These are phyloP conservation scores for Imleria badia DNA, from an alignment of 768 basidiomycete species.

Conservation along the genomic window DNA sequence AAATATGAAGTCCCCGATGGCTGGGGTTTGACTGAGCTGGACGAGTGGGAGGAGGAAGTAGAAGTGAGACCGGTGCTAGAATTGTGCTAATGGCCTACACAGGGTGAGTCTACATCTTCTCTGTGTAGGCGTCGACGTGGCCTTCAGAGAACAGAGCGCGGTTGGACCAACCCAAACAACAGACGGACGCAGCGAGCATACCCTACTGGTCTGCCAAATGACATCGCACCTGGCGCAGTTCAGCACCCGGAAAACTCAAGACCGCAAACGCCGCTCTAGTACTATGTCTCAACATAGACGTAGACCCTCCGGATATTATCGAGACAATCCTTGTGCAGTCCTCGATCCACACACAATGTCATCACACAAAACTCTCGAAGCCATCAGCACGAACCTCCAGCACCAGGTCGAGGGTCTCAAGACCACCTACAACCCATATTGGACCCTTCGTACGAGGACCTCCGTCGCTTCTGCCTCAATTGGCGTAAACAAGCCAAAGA, in stretches of 20 bases:
- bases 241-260: constrained; percentile 82
- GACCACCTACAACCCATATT: constrained; percentile 89
- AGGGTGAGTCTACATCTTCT: constrained; percentile 18
- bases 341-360: constrained; percentile 92
- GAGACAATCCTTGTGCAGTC: constrained; percentile 96
- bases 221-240: constrained; percentile 87
- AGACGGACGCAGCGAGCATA: constrained; percentile 28
- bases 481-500: constrained; percentile 88
- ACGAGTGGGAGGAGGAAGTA: constrained; percentile 56
- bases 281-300: constrained; percentile 94
- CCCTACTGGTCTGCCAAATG: constrained; percentile 86
- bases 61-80: constrained; percentile 45
- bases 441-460: constrained; percentile 93
- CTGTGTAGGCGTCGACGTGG: constrained; percentile 22
- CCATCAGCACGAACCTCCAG: constrained; percentile 89
- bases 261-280: constrained; percentile 88
- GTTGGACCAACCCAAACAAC: constrained; percentile 40
- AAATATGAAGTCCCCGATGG: constrained; percentile 29
- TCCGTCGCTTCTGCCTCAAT: constrained; percentile 80
- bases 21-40: constrained; percentile 59
- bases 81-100: constrained; percentile 57
- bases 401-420: constrained; percentile 97
- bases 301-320: constrained; percentile 96
- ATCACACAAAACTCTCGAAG: constrained; percentile 89
- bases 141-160: constrained; percentile 35